Percentiles rank a stretch among this genome's conserved stretches.
phyloP scores from a whole-genome alignment of 257 asterid genomes.

The Ligustrum vulgare region DNA sequence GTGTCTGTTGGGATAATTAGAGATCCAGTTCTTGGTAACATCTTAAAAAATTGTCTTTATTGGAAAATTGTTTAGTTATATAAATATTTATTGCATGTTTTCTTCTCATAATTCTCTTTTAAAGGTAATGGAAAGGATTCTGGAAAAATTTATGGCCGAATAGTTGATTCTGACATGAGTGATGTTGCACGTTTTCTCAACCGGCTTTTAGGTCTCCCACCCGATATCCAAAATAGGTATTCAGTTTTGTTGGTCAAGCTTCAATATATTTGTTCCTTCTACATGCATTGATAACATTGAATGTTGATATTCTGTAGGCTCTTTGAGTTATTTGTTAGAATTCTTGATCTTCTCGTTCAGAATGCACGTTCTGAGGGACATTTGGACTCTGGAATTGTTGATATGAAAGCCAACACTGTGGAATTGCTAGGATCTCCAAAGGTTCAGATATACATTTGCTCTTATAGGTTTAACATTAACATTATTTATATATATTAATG shows the following conservation, averaged over 20 bases:
- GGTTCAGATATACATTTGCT: slow-evolving; percentile 46
- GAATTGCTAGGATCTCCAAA: slow-evolving; percentile 78
- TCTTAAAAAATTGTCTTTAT: background rate
- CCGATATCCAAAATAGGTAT: slow-evolving; percentile 90
- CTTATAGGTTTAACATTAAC: slow-evolving; percentile 31
- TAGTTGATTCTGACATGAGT: slow-evolving; percentile 91
- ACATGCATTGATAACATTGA: slow-evolving; percentile 25
- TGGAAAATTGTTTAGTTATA: background rate
- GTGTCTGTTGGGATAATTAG: slow-evolving; percentile 88
- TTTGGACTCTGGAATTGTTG: slow-evolving; percentile 93
- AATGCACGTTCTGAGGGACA: slow-evolving; percentile 88
- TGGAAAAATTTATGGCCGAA: slow-evolving; percentile 75
- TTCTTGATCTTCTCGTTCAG: slow-evolving; percentile 72
- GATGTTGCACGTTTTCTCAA: slow-evolving; percentile 98
- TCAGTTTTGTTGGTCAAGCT: slow-evolving; percentile 27
- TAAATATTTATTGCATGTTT: slow-evolving; percentile 20
- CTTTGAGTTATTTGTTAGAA: slow-evolving; percentile 87
- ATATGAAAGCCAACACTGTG: slow-evolving; percentile 76
- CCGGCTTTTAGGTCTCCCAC: slow-evolving; percentile 92
- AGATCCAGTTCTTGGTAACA: slow-evolving; percentile 74
- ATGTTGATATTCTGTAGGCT: slow-evolving; percentile 62
- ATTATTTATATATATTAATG: slow-evolving; percentile 28
- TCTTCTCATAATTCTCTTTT: slow-evolving; percentile 19
- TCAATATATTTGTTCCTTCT: slow-evolving; percentile 1
- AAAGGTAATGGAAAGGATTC: slow-evolving; percentile 78